Evolutionary conservation across 192 early-diverging fungal genomes (phyloP), one percentile per base, ranked within the genome.

Genomic region (Mortierella antarctica): DNA sequence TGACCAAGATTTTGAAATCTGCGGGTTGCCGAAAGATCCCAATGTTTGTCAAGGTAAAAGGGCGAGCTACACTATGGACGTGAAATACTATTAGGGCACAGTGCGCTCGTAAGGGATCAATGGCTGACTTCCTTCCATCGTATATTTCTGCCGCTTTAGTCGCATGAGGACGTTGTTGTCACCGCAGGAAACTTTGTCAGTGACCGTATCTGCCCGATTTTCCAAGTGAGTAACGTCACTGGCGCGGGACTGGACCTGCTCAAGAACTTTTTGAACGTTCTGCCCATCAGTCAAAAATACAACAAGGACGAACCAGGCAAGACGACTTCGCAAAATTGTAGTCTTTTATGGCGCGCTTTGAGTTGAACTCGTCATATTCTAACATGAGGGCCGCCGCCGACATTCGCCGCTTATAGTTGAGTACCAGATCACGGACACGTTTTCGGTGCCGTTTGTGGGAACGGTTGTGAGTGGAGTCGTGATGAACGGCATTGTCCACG

Each of bases 171-270:
- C 74, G 95, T 95, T 8, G 86, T 96, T 2, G 86, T 92, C 31
- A 92, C 94, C 11, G 91, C 94, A 2, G 87, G 91, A 44, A 89
- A 91, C 67, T 98, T 95, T 86, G 91, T 95, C 49, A 93, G 88
- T 69, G 95, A 95, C 73, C 89, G 96, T 44, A 86, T 98, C 46
- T 98, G 96, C 62, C 96, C 96, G 7, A 91, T 98, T n/a, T 98
- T 98, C 83, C 94, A 96, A 81, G 90, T 98, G 20, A 94, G 93
- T 71, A 98, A 96, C 69, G 92, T 98, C 20, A 94, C 92, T 18
- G 96, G 95, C 12, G 91, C 92, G 57, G 92, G 92, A 5, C 76
- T 95, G 73, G 92, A 89, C 67, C 79, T 84, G 15, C 86, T 98
- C 63, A 90, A 90, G 65, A 88, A 90, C 39, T 98, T 96, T 82